Percentiles rank a stretch among this genome's conserved stretches.
phyloP scores from a whole-genome alignment of 192 early-diverging fungal genomes.

The Backusella circina region DNA sequence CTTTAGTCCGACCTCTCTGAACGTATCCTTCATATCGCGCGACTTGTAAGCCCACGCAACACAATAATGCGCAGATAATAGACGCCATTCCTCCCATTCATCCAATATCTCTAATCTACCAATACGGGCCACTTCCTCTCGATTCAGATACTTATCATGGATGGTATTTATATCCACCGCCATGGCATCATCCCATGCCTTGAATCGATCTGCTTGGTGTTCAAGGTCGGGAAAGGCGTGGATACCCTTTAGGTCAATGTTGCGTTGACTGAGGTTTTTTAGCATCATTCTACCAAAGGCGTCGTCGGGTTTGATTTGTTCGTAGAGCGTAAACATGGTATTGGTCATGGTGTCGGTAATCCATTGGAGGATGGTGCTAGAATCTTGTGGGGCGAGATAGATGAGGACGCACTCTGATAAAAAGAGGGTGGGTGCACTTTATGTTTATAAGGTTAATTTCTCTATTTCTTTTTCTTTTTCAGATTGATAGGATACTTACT shows the following conservation, averaged over 20 bases:
- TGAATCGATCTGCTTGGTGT: constrained; percentile 65
- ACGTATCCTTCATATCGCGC: neutral
- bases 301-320: constrained; percentile 89
- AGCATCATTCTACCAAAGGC: constrained; percentile 93
- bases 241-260: constrained; percentile 79
- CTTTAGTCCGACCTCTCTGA: neutral
- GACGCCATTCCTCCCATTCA: constrained; percentile 88
- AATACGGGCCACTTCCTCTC: constrained; percentile 46
- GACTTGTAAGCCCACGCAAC: constrained; percentile 67
- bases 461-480: neutral
- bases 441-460: neutral
- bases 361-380: constrained; percentile 73
- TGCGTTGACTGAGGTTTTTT: constrained; percentile 70
- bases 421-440: constrained; percentile 78
- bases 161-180: constrained; percentile 62
- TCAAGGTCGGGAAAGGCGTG: constrained; percentile 71
- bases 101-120: constrained; percentile 80
- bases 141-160: constrained; percentile 41
- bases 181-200: constrained; percentile 49
- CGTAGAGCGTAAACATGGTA: constrained; percentile 76
- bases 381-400: constrained; percentile 69
- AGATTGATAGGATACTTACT: constrained; percentile 26
- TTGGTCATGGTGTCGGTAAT: constrained; percentile 44
- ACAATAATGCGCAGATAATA: constrained; percentile 85
- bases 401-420: constrained; percentile 94